phyloP scores from a whole-genome alignment of 2,329 filamentous ascomycete genomes.

The Knufia petricola region DNA sequence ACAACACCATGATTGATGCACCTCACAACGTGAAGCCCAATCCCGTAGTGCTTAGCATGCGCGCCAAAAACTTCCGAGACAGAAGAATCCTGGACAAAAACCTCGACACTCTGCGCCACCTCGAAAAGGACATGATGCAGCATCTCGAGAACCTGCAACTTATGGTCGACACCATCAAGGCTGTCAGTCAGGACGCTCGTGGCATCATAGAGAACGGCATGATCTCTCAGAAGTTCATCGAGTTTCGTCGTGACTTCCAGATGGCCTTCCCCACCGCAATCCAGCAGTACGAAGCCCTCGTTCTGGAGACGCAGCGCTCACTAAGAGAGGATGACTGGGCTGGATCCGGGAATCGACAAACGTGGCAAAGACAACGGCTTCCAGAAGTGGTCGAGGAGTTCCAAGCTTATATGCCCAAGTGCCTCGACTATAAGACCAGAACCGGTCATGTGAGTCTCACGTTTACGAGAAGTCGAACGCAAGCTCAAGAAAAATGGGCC shows the following conservation, averaged over 20 bases:
- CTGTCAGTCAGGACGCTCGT: neutral
- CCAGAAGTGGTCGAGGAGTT: slow-evolving; percentile 42
- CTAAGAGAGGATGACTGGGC: slow-evolving; percentile 19
- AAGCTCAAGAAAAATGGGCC: neutral
- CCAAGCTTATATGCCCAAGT: slow-evolving; percentile 36
- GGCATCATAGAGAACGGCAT: neutral
- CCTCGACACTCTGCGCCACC: neutral
- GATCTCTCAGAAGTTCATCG: slow-evolving; percentile 11
- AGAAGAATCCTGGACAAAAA: neutral
- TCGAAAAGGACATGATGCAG: neutral
- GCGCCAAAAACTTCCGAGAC: slow-evolving; percentile 1
- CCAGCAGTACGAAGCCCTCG: neutral
- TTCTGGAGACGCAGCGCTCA: slow-evolving; percentile 4
- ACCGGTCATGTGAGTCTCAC: slow-evolving; percentile 30
- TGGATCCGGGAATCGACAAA: slow-evolving; percentile 13
- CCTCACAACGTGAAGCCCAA: slow-evolving; percentile 49
- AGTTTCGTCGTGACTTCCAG: slow-evolving; percentile 15
- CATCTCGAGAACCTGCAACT: slow-evolving; percentile 4
- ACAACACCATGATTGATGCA: slow-evolving; percentile 48
- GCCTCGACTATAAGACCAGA: slow-evolving; percentile 29
- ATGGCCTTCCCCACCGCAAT: slow-evolving; percentile 1
- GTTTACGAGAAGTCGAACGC: neutral
- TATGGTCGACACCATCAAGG: slow-evolving; percentile 1
- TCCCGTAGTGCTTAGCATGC: slow-evolving; percentile 45
- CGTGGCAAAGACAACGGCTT: slow-evolving; percentile 30